phyloP scores from a whole-genome alignment of 805 yeast species.

The Lipomyces yamadae region DNA sequence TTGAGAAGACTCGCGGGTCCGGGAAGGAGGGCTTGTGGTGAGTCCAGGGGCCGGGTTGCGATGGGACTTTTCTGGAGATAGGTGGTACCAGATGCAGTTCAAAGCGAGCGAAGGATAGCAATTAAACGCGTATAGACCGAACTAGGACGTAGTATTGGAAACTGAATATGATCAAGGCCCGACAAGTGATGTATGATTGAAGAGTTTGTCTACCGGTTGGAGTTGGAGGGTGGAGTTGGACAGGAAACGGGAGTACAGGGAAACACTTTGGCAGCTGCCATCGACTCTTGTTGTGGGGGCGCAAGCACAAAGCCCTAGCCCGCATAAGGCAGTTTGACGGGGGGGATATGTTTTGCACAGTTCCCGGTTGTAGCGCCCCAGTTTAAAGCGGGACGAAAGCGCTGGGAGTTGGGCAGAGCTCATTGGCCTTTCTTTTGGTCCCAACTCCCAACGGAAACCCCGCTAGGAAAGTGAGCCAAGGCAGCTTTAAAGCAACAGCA shows the following conservation, averaged over 20 bases:
- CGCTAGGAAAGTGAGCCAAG: background rate
- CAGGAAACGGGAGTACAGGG: too few relatives aligned
- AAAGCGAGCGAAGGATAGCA: background rate
- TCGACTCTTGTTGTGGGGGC: background rate
- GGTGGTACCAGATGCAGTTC: background rate
- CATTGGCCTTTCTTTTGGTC: constrained; percentile 3
- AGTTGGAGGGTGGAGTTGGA: too few relatives aligned
- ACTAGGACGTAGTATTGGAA: too few relatives aligned
- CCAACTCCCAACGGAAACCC: constrained; percentile 2
- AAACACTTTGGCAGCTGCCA: too few relatives aligned
- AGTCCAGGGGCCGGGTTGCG: background rate
- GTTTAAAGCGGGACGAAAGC: background rate
- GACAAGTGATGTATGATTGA: background rate
- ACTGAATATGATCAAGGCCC: background rate
- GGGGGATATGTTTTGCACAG: background rate
- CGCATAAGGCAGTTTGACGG: background rate
- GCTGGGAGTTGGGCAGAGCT: constrained; percentile 1
- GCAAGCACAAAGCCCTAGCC: background rate
- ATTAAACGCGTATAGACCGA: background rate
- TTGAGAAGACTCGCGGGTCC: background rate
- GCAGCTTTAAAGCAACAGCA: background rate
- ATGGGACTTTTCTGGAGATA: background rate
- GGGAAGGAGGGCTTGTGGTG: background rate
- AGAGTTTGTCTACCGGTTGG: too few relatives aligned
- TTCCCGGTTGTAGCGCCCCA: background rate